Evolutionary conservation across 768 basidiomycete genomes (phyloP).

Genomic region (Grammothele lineata): DNA sequence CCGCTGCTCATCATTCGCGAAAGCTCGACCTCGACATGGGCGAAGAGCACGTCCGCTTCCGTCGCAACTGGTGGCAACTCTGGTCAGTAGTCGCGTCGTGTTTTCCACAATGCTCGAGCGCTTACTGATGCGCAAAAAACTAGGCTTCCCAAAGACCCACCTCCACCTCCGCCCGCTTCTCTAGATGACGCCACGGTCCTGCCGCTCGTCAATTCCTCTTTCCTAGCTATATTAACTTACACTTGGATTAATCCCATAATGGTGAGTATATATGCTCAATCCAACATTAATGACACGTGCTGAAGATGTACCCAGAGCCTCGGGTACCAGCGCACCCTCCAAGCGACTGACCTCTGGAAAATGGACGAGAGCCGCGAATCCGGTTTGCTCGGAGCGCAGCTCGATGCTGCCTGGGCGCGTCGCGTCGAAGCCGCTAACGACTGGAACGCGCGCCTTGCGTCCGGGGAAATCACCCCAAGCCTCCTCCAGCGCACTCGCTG

Average conservation of each 20-base stretch:
- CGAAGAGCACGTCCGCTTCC: conserved; percentile 32
- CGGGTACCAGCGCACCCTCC: conserved; percentile 70
- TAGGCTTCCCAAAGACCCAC: conserved; percentile 58
- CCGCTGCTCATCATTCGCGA: background rate
- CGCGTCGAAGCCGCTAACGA: conserved; percentile 44
- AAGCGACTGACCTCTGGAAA: conserved; percentile 73
- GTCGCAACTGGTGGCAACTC: conserved; percentile 51
- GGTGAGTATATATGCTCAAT: too few relatives aligned
- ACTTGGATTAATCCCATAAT: conserved; percentile 61
- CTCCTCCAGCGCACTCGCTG: conserved; percentile 37
- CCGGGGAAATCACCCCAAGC: conserved; percentile 41
- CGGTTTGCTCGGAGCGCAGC: conserved; percentile 42
- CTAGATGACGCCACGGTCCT: conserved; percentile 57
- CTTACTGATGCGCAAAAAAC: background rate
- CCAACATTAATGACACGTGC: too few relatives aligned
- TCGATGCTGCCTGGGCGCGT: conserved; percentile 52
- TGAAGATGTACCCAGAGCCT: conserved; percentile 35
- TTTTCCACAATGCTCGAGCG: background rate
- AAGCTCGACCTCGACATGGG: conserved; percentile 25
- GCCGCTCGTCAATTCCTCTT: conserved; percentile 54
- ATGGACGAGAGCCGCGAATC: conserved; percentile 49
- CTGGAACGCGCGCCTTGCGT: conserved; percentile 51
- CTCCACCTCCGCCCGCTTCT: conserved; percentile 49
- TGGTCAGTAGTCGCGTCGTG: conserved; percentile 33
- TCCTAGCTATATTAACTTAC: conserved; percentile 59